A percentile compares a stretch with the other conserved stretches of the same genome.
These are phyloP conservation scores for Thielaviopsis ethacetica DNA, from an alignment of 2,329 filamentous ascomycete species.

Conservation along the genomic window DNA sequence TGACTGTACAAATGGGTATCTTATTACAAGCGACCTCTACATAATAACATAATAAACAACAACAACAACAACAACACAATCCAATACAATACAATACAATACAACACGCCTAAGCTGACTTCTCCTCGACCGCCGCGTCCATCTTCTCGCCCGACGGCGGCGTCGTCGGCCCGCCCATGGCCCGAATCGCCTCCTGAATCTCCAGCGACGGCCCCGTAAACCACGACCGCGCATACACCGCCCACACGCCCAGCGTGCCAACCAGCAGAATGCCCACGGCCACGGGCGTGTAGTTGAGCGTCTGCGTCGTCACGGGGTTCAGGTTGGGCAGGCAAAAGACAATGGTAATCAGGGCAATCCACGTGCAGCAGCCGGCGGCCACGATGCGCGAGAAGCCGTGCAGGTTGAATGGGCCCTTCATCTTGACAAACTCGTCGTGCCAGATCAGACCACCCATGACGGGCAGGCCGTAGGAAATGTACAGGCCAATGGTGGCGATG, in stretches of 20 bases:
- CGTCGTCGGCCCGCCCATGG: constrained; percentile 31
- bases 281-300: constrained; percentile 42
- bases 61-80: no score
- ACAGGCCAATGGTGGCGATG: constrained; percentile 42
- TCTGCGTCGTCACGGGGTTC: constrained; percentile 39
- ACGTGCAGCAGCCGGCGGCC: constrained; percentile 29
- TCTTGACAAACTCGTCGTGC: constrained; percentile 27
- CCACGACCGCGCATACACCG: constrained; percentile 36
- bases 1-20: no score
- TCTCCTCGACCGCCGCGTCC: neutral
- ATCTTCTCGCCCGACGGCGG: constrained; percentile 25
- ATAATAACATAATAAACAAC: no score
- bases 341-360: constrained; percentile 38
- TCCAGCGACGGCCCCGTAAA: constrained; percentile 39
- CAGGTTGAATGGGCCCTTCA: constrained; percentile 41
- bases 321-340: constrained; percentile 39
- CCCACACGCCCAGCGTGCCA: constrained; percentile 30
- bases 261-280: constrained; percentile 40
- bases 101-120: neutral
- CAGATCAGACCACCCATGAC: constrained; percentile 38
- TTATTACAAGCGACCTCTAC: no score
- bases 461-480: constrained; percentile 41
- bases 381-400: constrained; percentile 27
- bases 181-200: constrained; percentile 30
- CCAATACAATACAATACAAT: no score